These are phyloP conservation scores for Bruguiera parviflora DNA, from an alignment of 345 rosid genomes.

Conservation along the genomic window DNA sequence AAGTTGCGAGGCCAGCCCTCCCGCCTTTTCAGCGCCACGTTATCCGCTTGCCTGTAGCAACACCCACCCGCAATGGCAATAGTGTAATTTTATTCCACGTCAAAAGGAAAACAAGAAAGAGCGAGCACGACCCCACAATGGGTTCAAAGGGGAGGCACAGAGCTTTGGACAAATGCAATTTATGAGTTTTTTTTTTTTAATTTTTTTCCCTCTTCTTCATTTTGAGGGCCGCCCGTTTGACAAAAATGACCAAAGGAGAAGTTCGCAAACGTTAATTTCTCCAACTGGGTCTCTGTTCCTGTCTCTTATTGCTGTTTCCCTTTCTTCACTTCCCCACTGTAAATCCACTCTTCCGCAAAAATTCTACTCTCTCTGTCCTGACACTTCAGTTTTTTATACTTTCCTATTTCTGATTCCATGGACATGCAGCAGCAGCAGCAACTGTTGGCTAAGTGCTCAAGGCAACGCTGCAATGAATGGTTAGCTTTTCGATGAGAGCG, in stretches of 20 bases:
- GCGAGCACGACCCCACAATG: no score
- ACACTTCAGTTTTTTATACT: not conserved
- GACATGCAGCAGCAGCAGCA: constrained; percentile 63
- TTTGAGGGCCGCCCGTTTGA: constrained; percentile 38
- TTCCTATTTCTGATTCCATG: constrained; percentile 39
- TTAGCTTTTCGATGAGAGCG: constrained; percentile 24
- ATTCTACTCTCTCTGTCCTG: not conserved
- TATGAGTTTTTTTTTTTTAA: not conserved
- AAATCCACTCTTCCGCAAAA: constrained; percentile 9
- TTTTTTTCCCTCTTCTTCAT: not conserved
- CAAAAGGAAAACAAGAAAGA: no score
- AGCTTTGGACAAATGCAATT: constrained; percentile 42
- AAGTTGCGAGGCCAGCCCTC: not conserved
- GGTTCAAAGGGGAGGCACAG: constrained; percentile 43
- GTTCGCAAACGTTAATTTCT: constrained; percentile 27
- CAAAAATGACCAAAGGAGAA: constrained; percentile 36
- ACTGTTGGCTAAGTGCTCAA: constrained; percentile 62
- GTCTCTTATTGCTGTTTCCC: constrained; percentile 1
- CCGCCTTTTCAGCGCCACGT: not conserved
- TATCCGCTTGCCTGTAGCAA: not conserved
- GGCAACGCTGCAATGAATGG: constrained; percentile 78
- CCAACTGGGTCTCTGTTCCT: constrained; percentile 31
- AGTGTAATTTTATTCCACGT: no score
- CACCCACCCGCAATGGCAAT: constrained; percentile 1
- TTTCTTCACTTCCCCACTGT: not conserved